A percentile compares a stretch with the other conserved stretches of the same genome.
phyloP scores from a whole-genome alignment of 129 eudicot species.

The Sambucus nigra region DNA sequence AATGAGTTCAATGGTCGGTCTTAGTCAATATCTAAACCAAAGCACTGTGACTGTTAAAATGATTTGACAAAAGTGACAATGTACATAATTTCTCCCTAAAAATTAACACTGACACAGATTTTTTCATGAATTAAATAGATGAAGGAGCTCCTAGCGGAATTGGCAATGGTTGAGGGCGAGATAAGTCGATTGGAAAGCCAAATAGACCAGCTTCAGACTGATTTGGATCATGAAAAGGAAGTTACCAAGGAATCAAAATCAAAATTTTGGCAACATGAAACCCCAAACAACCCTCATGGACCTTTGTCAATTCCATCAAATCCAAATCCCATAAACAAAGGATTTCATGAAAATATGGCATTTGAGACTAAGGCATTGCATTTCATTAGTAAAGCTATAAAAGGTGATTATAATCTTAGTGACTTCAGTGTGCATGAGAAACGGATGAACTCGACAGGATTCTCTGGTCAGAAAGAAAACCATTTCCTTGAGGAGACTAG shows the following conservation, averaged over 20 bases:
- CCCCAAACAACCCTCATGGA: conserved; percentile 19
- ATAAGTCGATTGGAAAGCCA: conserved; percentile 76
- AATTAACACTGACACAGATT: too few species aligned
- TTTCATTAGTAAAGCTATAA: conserved; percentile 87
- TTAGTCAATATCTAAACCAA: too few species aligned
- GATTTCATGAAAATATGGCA: conserved; percentile 31
- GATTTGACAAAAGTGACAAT: too few species aligned
- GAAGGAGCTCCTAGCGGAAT: conserved; percentile 68
- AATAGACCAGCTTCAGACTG: conserved; percentile 50
- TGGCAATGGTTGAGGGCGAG: conserved; percentile 77
- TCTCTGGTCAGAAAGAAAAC: conserved; percentile 42
- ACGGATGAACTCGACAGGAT: conserved; percentile 17
- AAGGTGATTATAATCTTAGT: conserved; percentile 68
- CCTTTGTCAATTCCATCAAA: conserved; percentile 22
- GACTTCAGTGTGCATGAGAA: conserved; percentile 44
- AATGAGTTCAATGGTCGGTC: too few species aligned
- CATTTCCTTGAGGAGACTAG: conserved; percentile 23
- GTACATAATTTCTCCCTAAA: too few species aligned
- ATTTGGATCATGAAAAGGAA: conserved; percentile 49
- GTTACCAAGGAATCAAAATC: conserved; percentile 28
- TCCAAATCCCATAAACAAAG: conserved; percentile 14
- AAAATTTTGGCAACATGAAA: conserved; percentile 18
- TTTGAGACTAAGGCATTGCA: conserved; percentile 79
- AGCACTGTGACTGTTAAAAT: too few species aligned
- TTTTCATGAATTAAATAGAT: conserved; percentile 22